These are phyloP conservation scores for Gamsiella multidivaricata DNA, from an alignment of 192 early-diverging fungal species.

Conservation along the genomic window DNA sequence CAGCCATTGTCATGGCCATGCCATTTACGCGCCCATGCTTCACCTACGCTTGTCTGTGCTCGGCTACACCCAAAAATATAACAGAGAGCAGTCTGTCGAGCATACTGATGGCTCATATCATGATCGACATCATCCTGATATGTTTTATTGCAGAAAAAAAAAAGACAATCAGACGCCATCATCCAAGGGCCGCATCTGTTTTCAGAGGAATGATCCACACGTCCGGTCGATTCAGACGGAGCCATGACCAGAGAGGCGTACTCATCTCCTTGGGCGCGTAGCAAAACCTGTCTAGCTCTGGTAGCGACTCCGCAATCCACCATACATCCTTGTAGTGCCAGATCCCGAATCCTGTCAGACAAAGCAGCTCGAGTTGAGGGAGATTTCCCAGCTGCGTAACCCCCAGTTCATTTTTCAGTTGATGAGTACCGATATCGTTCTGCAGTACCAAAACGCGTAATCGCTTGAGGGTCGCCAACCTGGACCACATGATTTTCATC, in stretches of 20 bases:
- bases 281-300: constrained; percentile 1
- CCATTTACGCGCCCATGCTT: no score
- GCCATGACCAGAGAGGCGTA: constrained; percentile 14
- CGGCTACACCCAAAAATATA: no score
- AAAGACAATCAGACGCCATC: no score
- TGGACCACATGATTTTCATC: neutral
- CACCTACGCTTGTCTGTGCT: no score
- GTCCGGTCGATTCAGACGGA: constrained; percentile 1
- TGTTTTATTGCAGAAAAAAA: no score
- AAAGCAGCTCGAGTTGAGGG: neutral
- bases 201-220: neutral
- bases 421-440: no score
- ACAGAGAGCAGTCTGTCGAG: no score
- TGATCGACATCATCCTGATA: no score
- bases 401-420: neutral
- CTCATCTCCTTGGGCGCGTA: constrained; percentile 1
- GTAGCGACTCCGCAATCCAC: constrained; percentile 9
- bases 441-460: neutral
- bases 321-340: constrained; percentile 6
- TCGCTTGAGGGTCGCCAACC: neutral
- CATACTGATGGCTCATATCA: no score
- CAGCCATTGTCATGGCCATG: no score
- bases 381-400: neutral
- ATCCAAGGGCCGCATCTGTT: no score
- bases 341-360: neutral